phyloP scores from a whole-genome alignment of 2,329 filamentous ascomycete species.

The Calcarisporium arbuscula region DNA sequence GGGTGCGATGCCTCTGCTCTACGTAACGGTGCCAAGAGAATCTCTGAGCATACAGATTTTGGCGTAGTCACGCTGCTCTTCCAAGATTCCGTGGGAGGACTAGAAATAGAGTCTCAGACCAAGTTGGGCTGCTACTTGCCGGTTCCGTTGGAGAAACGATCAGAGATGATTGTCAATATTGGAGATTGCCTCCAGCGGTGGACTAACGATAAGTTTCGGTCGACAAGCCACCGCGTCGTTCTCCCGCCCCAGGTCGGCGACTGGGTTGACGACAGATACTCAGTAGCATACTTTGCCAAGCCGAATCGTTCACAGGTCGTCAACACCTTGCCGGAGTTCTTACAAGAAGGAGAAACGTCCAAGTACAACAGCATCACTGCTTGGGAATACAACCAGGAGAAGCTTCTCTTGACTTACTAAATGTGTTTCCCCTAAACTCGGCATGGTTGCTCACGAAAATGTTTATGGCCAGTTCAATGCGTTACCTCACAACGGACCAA shows the following conservation, averaged over 20 bases:
- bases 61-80: constrained; percentile 40
- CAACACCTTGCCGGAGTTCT: neutral
- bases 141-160: constrained; percentile 19
- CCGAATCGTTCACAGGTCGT: neutral
- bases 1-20: constrained; percentile 21
- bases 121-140: constrained; percentile 27
- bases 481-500: too few species aligned
- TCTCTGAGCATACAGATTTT: constrained; percentile 25
- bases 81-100: constrained; percentile 37
- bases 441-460: too few species aligned
- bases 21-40: constrained; percentile 15
- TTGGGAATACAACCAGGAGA: constrained; percentile 2
- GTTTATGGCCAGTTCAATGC: too few species aligned
- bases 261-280: too few species aligned
- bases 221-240: constrained; percentile 33
- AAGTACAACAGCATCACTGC: neutral
- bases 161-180: constrained; percentile 32
- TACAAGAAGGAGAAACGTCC: neutral
- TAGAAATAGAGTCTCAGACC: constrained; percentile 37
- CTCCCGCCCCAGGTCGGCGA: too few species aligned
- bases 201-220: constrained; percentile 29
- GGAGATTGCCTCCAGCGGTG: constrained; percentile 32
- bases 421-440: too few species aligned
- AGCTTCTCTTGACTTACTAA: constrained; percentile 1
- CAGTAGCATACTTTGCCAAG: too few species aligned